These are phyloP conservation scores for Ganoderma lingzhi DNA, from an alignment of 1,284 basidiomycete genomes.

Conservation along the genomic window DNA sequence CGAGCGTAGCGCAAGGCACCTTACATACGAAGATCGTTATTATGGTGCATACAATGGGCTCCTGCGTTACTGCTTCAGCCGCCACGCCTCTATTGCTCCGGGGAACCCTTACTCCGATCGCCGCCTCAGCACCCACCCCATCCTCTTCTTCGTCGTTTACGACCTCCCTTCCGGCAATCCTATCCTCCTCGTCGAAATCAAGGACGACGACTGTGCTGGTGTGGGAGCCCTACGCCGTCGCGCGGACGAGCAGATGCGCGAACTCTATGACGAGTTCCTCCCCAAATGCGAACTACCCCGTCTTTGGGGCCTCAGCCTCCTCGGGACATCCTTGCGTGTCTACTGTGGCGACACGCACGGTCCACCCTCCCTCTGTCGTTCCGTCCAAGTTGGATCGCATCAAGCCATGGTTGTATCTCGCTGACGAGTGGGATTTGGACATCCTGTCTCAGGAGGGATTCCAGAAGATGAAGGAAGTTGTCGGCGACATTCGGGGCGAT, in stretches of 20 bases:
- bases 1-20: not conserved
- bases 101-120: not conserved
- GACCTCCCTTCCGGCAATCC: not conserved
- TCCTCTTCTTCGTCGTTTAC: slow-evolving; percentile 25
- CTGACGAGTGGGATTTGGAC: not conserved
- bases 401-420: not conserved
- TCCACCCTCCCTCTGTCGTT: not conserved
- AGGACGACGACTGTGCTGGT: not conserved
- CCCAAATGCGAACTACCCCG: not conserved
- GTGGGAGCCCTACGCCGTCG: not conserved
- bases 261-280: not conserved
- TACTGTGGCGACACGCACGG: not conserved
- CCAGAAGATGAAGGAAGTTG: not conserved
- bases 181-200: not conserved
- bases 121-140: not conserved
- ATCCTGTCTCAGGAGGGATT: not conserved
- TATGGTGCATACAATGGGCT: not conserved
- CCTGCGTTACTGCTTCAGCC: not conserved
- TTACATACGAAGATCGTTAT: not conserved
- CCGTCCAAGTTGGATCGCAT: not conserved
- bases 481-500: not conserved
- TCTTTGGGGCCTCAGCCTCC: not conserved
- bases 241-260: not conserved
- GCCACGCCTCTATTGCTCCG: not conserved
- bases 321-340: not conserved